Evolutionary conservation across 2,329 filamentous ascomycete species (phyloP).

Genomic region (Botrytis cinerea): DNA sequence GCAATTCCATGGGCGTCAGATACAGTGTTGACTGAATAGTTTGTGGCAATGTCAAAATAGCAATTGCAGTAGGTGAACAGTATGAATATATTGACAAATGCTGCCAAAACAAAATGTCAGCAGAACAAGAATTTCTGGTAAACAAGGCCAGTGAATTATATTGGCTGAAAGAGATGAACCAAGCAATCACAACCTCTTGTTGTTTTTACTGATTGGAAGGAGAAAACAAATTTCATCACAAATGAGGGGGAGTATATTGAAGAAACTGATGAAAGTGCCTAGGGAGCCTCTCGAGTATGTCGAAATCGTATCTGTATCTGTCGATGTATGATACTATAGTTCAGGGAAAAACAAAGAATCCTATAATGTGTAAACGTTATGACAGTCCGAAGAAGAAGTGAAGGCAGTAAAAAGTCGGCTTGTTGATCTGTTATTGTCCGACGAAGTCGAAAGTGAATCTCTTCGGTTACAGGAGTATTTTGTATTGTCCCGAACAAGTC

Average conservation of each 20-base stretch:
- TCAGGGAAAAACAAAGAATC: not conserved
- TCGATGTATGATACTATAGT: not conserved
- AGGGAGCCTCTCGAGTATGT: not conserved
- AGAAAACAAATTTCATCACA: not conserved
- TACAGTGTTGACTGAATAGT: too few species aligned
- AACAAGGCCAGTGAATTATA: not conserved
- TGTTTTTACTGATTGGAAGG: not conserved
- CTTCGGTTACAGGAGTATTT: not conserved
- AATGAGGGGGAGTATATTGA: not conserved
- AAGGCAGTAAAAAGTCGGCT: not conserved
- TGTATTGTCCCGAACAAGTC: not conserved
- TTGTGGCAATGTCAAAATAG: not conserved
- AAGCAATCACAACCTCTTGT: not conserved
- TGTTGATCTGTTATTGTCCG: not conserved
- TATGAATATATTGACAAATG: not conserved
- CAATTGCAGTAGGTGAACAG: not conserved
- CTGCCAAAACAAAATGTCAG: not conserved
- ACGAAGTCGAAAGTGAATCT: conserved; percentile 4
- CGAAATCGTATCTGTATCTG: not conserved
- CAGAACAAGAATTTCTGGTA: not conserved
- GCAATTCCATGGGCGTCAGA: not conserved
- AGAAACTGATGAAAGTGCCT: not conserved
- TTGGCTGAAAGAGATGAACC: not conserved
- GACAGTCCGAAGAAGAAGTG: not conserved
- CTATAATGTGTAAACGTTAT: not conserved